These are phyloP conservation scores for Boletus eberwhitei DNA, from an alignment of 768 basidiomycete genomes.

Conservation along the genomic window DNA sequence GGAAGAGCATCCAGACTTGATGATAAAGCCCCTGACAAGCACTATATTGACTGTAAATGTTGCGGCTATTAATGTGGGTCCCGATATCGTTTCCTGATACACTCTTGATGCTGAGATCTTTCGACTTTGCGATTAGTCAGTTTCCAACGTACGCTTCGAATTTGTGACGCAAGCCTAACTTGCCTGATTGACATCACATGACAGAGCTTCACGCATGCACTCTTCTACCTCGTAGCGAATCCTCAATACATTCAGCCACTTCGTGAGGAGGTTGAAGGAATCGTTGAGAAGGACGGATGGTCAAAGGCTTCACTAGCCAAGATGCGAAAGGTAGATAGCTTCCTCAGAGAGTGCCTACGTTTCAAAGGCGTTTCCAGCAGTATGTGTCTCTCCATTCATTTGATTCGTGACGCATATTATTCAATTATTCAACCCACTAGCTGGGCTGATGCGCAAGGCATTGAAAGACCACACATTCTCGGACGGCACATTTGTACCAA, in stretches of 20 bases:
- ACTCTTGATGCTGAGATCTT: background rate
- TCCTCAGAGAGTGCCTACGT: too few species aligned
- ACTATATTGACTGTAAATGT: background rate
- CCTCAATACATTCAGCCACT: too few species aligned
- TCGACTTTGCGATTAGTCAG: background rate
- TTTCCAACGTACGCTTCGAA: background rate
- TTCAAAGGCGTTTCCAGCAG: too few species aligned
- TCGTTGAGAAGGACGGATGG: conserved; percentile 1
- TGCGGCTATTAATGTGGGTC: background rate
- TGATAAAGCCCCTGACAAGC: conserved; percentile 17
- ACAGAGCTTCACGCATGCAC: too few species aligned
- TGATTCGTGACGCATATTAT: too few species aligned
- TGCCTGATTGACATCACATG: too few species aligned
- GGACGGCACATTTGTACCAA: conserved; percentile 37
- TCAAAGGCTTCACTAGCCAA: too few species aligned
- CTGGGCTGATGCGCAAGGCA: conserved; percentile 29
- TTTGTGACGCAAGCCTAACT: too few species aligned
- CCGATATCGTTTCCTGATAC: background rate
- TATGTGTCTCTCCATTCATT: too few species aligned
- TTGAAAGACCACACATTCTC: conserved; percentile 34
- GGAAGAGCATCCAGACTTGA: conserved; percentile 12
- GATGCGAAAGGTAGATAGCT: too few species aligned
- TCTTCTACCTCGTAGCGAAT: too few species aligned
- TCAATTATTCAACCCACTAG: background rate
- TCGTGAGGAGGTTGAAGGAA: background rate